These are phyloP conservation scores for Rhodotorula sp. DNA, from an alignment of 1,284 basidiomycete genomes.

Conservation along the genomic window DNA sequence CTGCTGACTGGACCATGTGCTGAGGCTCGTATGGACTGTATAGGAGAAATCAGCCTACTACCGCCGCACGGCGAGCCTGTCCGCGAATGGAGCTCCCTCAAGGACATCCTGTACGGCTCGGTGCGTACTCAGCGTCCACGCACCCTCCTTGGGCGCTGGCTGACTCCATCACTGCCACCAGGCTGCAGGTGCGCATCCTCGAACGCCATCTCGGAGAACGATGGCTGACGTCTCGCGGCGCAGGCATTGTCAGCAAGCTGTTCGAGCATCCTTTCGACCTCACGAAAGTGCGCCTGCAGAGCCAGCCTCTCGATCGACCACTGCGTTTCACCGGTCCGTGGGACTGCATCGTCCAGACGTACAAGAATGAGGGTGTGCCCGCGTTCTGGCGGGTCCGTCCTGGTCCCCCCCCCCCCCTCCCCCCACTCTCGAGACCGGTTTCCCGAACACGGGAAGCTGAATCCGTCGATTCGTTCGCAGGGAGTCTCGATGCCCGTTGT, in stretches of 20 bases:
- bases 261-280: constrained; percentile 85
- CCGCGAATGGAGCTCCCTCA: constrained; percentile 32
- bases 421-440: neutral
- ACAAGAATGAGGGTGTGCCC: constrained; percentile 68
- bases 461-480: constrained; percentile 50
- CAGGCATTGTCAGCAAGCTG: constrained; percentile 77
- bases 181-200: constrained; percentile 17
- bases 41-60: neutral
- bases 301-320: constrained; percentile 70
- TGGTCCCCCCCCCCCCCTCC: constrained; percentile 19
- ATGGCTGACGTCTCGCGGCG: constrained; percentile 43
- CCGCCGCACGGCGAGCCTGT: neutral
- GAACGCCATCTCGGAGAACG: no score
- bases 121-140: constrained; percentile 44
- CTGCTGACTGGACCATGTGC: no score
- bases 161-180: constrained; percentile 1
- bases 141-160: neutral
- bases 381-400: constrained; percentile 73
- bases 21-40: neutral
- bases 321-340: constrained; percentile 67
- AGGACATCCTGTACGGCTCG: constrained; percentile 54
- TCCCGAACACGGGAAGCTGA: neutral
- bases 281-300: constrained; percentile 65
- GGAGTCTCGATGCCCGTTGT: constrained; percentile 83
- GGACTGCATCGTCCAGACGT: constrained; percentile 77